Base-by-base conservation (phyloP, 139 green algal genomes). In the Volvox reticuliferus region DNA sequence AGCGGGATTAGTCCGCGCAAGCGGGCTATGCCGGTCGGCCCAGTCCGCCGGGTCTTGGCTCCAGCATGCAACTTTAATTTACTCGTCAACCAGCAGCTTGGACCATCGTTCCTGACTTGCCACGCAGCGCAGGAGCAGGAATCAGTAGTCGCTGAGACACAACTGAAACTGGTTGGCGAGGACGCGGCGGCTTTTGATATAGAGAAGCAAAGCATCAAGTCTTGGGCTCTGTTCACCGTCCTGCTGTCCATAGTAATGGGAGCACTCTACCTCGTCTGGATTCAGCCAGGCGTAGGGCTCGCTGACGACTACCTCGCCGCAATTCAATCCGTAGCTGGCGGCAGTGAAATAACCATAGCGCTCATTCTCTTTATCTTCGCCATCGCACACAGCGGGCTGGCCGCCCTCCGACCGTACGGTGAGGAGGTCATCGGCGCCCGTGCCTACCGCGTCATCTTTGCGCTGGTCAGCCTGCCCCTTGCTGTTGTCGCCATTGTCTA, bases 381-480 rank as follows among this genome's bases (percentile, higher is more conserved):
- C 0, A 19, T 98, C 0, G 94, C 94, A 0, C 98, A 99, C 96
- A 98, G 95, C 81, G 98, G 98, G 18, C 88, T 99, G 33, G 98
- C 98, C 1, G 98, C 93, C 14, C 93, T 99, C 20, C 89, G 98
- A 20, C 94, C 97, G 16, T 94, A 95, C 55, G 97, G 97, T 97
- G 90, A 37, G 86, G 37, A 79, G 79, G 79, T 98, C 0, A 96
- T 99, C 12, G 98, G 98, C 16, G 91, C 96, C 3, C 94, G 98
- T 14, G 98, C 98, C 2, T 99, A 97, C 89, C 95, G 98, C 18
- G 98, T 99, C 5, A 89, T 99, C 16, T 99, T 99, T 91, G 98
- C 96, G 0, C 90, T 97, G 6, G 91, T 98, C 21, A 97, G 91
- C 86, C 95, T 99, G 20, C 97, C 98, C 24, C 95, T 99, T 63